Percentiles rank a stretch among this genome's conserved stretches.
These are phyloP conservation scores for Wickerhamomyces strasburgensis DNA, from an alignment of 805 yeast genomes.

Conservation along the genomic window DNA sequence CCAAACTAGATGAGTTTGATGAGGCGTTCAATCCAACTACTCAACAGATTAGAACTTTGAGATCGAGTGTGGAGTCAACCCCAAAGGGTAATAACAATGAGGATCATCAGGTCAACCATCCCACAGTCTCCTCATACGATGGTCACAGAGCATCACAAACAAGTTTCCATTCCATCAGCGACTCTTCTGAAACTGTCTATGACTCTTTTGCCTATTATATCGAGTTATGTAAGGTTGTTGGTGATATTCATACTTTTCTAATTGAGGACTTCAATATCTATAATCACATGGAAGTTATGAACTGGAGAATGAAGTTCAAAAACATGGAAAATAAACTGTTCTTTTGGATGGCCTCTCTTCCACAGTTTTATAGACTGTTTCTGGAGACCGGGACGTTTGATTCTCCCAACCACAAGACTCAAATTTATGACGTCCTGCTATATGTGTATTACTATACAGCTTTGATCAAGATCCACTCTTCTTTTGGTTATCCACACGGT, in stretches of 20 bases:
- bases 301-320: constrained; percentile 18
- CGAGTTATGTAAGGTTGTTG: constrained; percentile 20
- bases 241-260: constrained; percentile 21
- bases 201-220: constrained; percentile 22
- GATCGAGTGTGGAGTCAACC: constrained; percentile 5
- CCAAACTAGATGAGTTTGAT: constrained; percentile 3
- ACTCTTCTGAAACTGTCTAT: constrained; percentile 8
- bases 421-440: constrained; percentile 17
- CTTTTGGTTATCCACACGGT: constrained; percentile 22
- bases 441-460: constrained; percentile 20
- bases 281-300: constrained; percentile 13
- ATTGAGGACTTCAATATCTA: constrained; percentile 19
- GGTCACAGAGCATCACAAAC: neutral
- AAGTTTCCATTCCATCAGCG: neutral
- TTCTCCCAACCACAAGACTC: neutral
- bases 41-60: constrained; percentile 8
- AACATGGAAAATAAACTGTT: constrained; percentile 16
- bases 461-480: constrained; percentile 20
- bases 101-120: constrained; percentile 3
- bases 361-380: constrained; percentile 9
- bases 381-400: constrained; percentile 11
- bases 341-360: constrained; percentile 18
- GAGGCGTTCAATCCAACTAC: constrained; percentile 1
- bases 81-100: constrained; percentile 5
- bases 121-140: neutral